These are phyloP conservation scores for Physcomitrium patens DNA, from an alignment of 225 moss, liverwort and hornwort genomes.

Conservation along the genomic window DNA sequence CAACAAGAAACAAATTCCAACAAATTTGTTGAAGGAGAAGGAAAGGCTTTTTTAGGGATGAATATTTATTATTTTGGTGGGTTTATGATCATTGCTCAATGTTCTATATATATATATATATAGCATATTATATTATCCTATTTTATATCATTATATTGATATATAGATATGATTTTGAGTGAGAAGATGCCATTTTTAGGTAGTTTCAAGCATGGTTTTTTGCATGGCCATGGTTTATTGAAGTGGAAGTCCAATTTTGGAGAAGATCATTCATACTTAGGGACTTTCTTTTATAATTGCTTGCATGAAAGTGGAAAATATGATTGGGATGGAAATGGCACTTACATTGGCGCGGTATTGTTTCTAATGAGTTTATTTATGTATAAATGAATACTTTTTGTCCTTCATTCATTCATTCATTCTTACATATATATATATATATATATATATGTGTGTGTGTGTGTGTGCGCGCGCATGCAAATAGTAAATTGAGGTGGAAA, in stretches of 20 bases:
- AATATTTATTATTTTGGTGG: conserved; percentile 35
- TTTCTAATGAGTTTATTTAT: not conserved
- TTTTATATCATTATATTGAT: accelerated
- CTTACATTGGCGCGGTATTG: conserved; percentile 27
- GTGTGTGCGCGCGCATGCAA: too few relatives aligned
- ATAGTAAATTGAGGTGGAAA: accelerated
- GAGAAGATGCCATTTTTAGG: conserved; percentile 9
- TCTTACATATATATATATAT: too few relatives aligned
- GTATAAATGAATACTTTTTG: not conserved
- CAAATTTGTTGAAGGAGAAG: conserved; percentile 32
- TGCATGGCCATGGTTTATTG: conserved; percentile 44
- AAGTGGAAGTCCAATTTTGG: conserved; percentile 36
- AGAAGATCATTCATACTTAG: not conserved
- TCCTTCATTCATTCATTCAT: too few relatives aligned
- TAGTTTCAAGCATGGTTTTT: conserved; percentile 31
- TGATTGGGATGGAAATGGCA: conserved; percentile 25
- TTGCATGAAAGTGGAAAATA: conserved; percentile 39
- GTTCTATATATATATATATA: accelerated
- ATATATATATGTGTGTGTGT: too few relatives aligned
- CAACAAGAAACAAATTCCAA: not conserved
- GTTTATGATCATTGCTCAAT: too few relatives aligned
- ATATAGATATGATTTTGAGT: not conserved
- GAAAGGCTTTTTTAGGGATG: conserved; percentile 41
- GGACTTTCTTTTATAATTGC: conserved; percentile 50
- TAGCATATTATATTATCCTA: not conserved